Evolutionary conservation across 495 filamentous ascomycete species (phyloP), one percentile per base, ranked within the genome.

Genomic region (Xylaria nigripes): DNA sequence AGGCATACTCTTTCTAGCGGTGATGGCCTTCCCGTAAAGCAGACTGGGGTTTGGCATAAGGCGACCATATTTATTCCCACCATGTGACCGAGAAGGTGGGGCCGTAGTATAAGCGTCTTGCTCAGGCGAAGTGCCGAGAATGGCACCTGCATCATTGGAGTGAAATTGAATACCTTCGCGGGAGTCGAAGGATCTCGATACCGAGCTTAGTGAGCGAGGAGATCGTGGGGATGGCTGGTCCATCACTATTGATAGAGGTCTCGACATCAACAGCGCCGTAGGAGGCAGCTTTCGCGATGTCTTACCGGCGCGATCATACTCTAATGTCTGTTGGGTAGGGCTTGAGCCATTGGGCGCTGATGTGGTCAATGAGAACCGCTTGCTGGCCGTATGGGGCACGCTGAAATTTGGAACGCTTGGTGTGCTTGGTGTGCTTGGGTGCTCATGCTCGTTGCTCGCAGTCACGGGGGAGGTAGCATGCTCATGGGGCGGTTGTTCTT

Each of bases 1-100:
- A 4, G 80, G 79, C 72, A 85, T 73, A 60, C 81, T 84, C 55
- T 77, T 77, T 29, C 80, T 73, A 24, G 69, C 65, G 22, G 51
- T 29, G 12, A 76, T 55, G 25, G 50, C 30, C 43, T 73, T 70
- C 7, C 60, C 18, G 6, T 22, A 21, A 32, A 27, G 13, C 16
- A 22, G 9, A 32, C 41, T 16, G 48, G 15, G 12, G 8, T 3
- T 54, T n/a, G 43, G 6, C 13, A 21, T 27, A 10, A 30, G 6
- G 32, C 46, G 36, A n/a, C 32, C 21, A 13, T 38, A 27, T 23
- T 5, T 25, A 43, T 55, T 4, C 7, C 12, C 12, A 41, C 24
- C 8, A 6, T 15, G 4, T 48, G 22, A 13, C 34, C 29, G 38
- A n/a, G 45, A 32, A 55, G 36, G 23, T n/a, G 22, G 22, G 15